Base-by-base conservation (phyloP, 2,329 filamentous ascomycete species). In the Knufia petricola region DNA sequence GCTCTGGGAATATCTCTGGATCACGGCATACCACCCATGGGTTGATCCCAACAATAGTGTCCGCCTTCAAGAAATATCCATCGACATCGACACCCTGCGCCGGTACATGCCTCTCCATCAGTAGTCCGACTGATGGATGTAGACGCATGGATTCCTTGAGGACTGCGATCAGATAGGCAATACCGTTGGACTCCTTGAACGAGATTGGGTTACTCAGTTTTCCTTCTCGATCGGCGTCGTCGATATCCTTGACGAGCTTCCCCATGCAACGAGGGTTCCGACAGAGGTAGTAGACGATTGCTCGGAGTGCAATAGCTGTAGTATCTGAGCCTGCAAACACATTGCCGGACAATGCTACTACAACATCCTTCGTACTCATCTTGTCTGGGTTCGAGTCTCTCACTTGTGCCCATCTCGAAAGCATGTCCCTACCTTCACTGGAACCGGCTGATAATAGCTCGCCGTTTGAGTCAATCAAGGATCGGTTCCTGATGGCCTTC, bases 231-330 rank as follows among this genome's bases (percentile, higher is more conserved):
- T 52, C 55, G 19, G 45, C 54, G 2, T 37, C 30, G 26, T 58
- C 54, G 34, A 58, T 52, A 19, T 58, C 55, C 8, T 34, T 44
- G 7, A 52, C 48, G 9, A 56, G 48, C 28, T 46, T 50, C 8
- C 39, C 23, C 45, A 52, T 49, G 26, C 47, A 53, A 4, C 38
- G 17, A 0, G 80, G 80, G 57, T 80, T 76, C 58, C 81, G 81
- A 34, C 87, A 72, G 2, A 89, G 66, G 63, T 79, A 82, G 65
- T 89, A 89, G 58, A 89, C 86, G 0, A 87, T 75, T n/a, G 20
- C 73, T 74, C 66, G 15, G 24, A 49, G 23, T 3, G 50, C 50
- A 19, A 46, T 49, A 4, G 32, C 26, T 15, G 41, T 52, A 2
- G 50, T 49, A 17, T 52, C 50, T 17, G 17, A 36, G 30, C 59